These are phyloP conservation scores for Coemansia javaensis DNA, from an alignment of 192 early-diverging fungal genomes.

Conservation along the genomic window DNA sequence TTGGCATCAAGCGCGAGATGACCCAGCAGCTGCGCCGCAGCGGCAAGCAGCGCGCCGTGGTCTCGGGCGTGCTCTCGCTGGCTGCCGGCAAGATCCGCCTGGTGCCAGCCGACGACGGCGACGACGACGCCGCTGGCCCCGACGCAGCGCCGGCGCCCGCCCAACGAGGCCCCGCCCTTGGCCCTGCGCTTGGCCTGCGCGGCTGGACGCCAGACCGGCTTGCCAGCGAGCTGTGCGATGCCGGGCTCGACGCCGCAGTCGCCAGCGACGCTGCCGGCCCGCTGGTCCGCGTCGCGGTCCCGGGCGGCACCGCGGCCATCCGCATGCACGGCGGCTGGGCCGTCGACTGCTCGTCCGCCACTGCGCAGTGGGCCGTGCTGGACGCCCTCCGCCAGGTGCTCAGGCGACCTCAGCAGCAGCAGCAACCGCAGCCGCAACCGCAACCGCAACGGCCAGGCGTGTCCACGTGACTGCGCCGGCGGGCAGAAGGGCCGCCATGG, in stretches of 20 bases:
- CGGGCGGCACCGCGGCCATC: slow-evolving; percentile 40
- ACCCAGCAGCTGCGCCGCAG: slow-evolving; percentile 18
- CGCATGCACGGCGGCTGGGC: slow-evolving; percentile 32
- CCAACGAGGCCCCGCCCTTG: no score
- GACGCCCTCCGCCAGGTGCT: slow-evolving; percentile 38
- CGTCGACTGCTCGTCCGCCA: slow-evolving; percentile 39
- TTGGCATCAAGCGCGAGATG: slow-evolving; percentile 42
- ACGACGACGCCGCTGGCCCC: neutral
- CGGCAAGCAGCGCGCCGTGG: slow-evolving; percentile 39
- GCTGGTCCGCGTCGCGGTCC: slow-evolving; percentile 19
- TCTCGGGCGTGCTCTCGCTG: slow-evolving; percentile 25
- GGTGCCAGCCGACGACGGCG: slow-evolving; percentile 3
- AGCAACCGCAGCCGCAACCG: no score
- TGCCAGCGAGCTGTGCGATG: slow-evolving; percentile 32
- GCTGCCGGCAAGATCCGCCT: slow-evolving; percentile 41
- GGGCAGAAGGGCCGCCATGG: no score
- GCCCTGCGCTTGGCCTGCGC: slow-evolving; percentile 1
- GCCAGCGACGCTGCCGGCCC: neutral
- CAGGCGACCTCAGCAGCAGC: no score
- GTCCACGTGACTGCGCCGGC: no score
- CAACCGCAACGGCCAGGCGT: no score
- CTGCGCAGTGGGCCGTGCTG: slow-evolving; percentile 36
- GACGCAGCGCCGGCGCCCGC: no score
- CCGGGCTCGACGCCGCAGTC: slow-evolving; percentile 30
- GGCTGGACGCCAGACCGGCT: slow-evolving; percentile 39